Evolutionary conservation across 108 stramenopile species (phyloP).

Genomic region (Phaeodactylum tricornutum): DNA sequence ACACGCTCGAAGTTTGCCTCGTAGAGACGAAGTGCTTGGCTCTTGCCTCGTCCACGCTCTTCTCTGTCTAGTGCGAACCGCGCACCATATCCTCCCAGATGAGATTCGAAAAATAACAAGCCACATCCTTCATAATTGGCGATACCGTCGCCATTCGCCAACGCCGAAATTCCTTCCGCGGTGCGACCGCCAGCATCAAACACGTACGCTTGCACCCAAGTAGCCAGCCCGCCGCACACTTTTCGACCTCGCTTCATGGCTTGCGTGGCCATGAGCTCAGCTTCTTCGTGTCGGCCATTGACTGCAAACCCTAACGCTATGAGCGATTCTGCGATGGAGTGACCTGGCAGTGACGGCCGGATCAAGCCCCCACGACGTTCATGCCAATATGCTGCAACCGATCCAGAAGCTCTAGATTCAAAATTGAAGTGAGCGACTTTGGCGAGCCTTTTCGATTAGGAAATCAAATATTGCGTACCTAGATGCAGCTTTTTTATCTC

Average conservation of each 20-base stretch:
- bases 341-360: conserved; percentile 46
- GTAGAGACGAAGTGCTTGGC: conserved; percentile 52
- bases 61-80: conserved; percentile 63
- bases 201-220: conserved; percentile 57
- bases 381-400: conserved; percentile 71
- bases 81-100: conserved; percentile 64
- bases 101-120: conserved; percentile 53
- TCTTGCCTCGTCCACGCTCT: conserved; percentile 49
- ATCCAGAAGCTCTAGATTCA: conserved; percentile 30
- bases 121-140: conserved; percentile 55
- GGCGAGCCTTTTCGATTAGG: too few species aligned
- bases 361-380: conserved; percentile 52
- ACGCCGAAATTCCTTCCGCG: conserved; percentile 68
- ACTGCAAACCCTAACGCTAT: conserved; percentile 67
- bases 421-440: neutral
- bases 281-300: conserved; percentile 35
- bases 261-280: conserved; percentile 48
- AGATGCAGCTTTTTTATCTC: conserved; percentile 51
- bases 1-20: conserved; percentile 55
- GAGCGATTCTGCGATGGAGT: conserved; percentile 44
- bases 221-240: conserved; percentile 45
- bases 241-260: conserved; percentile 39
- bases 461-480: conserved; percentile 20
- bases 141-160: conserved; percentile 56
- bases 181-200: conserved; percentile 64